Evolutionary conservation across 129 eudicot genomes (phyloP).

Genomic region (Saposhnikovia divaricata): DNA sequence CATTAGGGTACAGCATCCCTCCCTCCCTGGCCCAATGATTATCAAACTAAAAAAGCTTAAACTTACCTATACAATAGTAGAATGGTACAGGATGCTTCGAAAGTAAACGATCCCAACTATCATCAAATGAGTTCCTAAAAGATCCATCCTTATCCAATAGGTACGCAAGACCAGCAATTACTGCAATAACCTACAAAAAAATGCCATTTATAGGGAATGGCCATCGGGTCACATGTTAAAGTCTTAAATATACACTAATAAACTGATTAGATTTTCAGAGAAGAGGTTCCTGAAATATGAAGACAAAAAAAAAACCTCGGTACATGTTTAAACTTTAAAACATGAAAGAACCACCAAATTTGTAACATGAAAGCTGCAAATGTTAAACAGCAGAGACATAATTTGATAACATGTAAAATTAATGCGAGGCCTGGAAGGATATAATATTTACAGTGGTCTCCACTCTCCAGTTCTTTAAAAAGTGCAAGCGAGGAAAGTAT

Average conservation of each 20-base stretch:
- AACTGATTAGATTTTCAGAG: neutral
- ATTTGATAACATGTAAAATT: neutral
- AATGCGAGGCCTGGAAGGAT: neutral
- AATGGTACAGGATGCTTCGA: slow-evolving; percentile 88
- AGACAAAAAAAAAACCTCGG: neutral
- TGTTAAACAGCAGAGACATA: neutral
- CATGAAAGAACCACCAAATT: slow-evolving; percentile 4
- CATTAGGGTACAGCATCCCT: neutral
- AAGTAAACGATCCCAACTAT: slow-evolving; percentile 82
- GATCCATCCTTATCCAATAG: slow-evolving; percentile 71
- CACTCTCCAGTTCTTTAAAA: too few species aligned
- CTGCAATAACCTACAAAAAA: slow-evolving; percentile 51
- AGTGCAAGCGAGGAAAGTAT: too few species aligned
- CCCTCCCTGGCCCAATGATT: neutral
- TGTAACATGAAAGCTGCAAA: neutral
- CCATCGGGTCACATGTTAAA: neutral
- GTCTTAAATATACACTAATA: neutral
- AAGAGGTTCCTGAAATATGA: neutral
- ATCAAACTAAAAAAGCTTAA: neutral
- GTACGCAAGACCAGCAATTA: slow-evolving; percentile 58
- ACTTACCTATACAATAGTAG: slow-evolving; percentile 74
- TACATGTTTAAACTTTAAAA: slow-evolving; percentile 3
- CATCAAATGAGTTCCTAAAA: slow-evolving; percentile 71
- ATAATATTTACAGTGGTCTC: neutral
- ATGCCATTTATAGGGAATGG: neutral